Conservation (phyloP, 495 filamentous ascomycete genomes). For the Pyrenula massariospora region DNA sequence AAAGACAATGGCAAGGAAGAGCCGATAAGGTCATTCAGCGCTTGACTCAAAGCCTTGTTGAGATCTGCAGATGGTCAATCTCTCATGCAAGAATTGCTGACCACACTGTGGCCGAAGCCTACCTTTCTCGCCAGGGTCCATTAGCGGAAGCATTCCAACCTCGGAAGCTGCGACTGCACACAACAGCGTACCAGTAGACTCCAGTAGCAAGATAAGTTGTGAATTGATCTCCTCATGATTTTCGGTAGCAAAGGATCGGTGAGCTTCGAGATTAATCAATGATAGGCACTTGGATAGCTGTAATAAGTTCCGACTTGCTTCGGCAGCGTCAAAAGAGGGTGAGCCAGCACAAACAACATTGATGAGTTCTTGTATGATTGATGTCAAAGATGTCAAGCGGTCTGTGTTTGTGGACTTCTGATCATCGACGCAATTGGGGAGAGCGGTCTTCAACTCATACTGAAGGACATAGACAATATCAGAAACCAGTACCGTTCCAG, state of each 20-base stretch:
- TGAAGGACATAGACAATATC: conserved; percentile 40
- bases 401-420: conserved; percentile 10
- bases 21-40: conserved; percentile 27
- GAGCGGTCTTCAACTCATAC: conserved; percentile 11
- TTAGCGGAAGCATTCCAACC: conserved; percentile 2
- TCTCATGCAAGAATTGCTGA: not conserved
- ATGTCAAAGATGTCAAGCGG: conserved; percentile 27
- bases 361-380: conserved; percentile 35
- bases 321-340: not conserved
- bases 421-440: conserved; percentile 4
- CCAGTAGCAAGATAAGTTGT: not conserved
- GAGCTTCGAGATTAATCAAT: conserved; percentile 1
- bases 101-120: not conserved
- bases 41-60: conserved; percentile 18
- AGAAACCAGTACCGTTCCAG: conserved; percentile 38
- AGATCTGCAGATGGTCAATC: conserved; percentile 3
- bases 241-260: not conserved
- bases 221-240: not conserved
- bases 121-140: conserved; percentile 22
- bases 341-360: conserved; percentile 23
- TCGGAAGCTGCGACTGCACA: not conserved
- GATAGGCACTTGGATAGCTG: not conserved
- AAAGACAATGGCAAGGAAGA: conserved; percentile 29
- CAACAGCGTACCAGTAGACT: not conserved
- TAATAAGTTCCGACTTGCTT: not conserved